These are phyloP conservation scores for Balamuthia mandrillaris DNA, from an alignment of 208 protist species.

Conservation along the genomic window DNA sequence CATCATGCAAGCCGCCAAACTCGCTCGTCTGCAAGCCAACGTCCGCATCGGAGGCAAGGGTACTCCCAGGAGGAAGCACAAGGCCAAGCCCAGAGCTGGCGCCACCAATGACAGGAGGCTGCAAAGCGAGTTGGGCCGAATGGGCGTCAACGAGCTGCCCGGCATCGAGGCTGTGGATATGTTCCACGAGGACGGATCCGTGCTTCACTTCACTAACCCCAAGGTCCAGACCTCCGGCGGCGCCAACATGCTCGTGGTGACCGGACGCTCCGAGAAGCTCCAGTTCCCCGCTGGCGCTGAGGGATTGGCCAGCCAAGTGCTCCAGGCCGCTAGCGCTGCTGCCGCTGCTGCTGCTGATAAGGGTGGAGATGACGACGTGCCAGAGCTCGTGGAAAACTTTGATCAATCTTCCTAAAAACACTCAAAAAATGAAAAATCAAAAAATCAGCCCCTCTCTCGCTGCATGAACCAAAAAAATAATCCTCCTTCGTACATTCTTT, in stretches of 20 bases:
- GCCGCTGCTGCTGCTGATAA: too few species aligned
- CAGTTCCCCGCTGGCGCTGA: too few species aligned
- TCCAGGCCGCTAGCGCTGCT: slow-evolving; percentile 70
- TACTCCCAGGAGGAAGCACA: slow-evolving; percentile 81
- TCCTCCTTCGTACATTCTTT: too few species aligned
- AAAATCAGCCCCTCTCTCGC: too few species aligned
- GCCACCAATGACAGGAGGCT: slow-evolving; percentile 90
- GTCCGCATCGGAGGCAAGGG: slow-evolving; percentile 95
- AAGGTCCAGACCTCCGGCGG: slow-evolving; percentile 93
- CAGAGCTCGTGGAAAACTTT: slow-evolving; percentile 62
- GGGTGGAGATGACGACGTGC: slow-evolving; percentile 60
- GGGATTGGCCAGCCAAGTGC: background rate
- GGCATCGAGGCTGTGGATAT: slow-evolving; percentile 93
- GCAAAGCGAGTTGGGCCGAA: slow-evolving; percentile 84
- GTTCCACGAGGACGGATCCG: slow-evolving; percentile 91
- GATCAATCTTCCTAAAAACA: too few species aligned
- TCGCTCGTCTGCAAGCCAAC: slow-evolving; percentile 44
- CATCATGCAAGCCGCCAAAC: slow-evolving; percentile 5
- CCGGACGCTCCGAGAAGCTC: slow-evolving; percentile 74
- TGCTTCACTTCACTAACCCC: slow-evolving; percentile 94
- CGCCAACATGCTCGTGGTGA: slow-evolving; percentile 93
- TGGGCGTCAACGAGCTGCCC: slow-evolving; percentile 87
- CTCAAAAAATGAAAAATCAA: too few species aligned
- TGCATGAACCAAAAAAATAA: too few species aligned
- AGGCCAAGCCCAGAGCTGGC: slow-evolving; percentile 64